Base-by-base conservation (phyloP, 2,329 filamentous ascomycete genomes). In the Hymenoscyphus infarciens region DNA sequence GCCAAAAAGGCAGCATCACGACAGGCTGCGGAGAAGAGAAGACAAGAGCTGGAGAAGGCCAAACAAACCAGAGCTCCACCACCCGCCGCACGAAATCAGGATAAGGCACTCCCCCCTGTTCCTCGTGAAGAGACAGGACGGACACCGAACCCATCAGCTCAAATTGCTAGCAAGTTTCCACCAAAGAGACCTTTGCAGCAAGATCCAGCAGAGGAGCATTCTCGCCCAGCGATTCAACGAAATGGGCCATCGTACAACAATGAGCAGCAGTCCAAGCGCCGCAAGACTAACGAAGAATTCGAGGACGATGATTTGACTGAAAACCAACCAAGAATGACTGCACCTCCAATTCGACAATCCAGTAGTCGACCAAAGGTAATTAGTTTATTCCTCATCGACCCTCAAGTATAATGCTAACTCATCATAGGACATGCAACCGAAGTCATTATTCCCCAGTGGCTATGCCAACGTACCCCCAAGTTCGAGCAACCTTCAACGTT, bases 321-420 rank as follows among this genome's bases (percentile, higher is more conserved):
- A 71, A 81, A 85, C 62, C 82, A 84, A 49, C 81, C 85, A 55
- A 82, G 85, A 61, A 83, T 93, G 70, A 95, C 93, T 79, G 90
- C 89, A 15, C 91, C 92, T 59, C 92, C 92, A 5, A 91, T 96
- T 68, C 87, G 93, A 63, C 91, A 92, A 65, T 96, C 91, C 1
- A 87, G 83, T 57, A 82, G 86, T 72, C 82, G 83, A 70, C 70
- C 67, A 62, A 75, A 74, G 72, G 74, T 75, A 70, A 61, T 54
- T 45, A 82, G 7, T 22, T 64, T 22, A 4, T 60, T 53, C 52
- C 19, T 25, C 2, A 45, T 22, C 5, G 13, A n/a, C 8, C 19
- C 19, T 11, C 1, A n/a, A 45, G 29, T 31, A 31, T 38, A 45
- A 70, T 66, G 61, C 76, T 82, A 73, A 82, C 70, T 33, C 45